phyloP scores from a whole-genome alignment of 495 filamentous ascomycete genomes.

The Wilcoxina mikolae region DNA sequence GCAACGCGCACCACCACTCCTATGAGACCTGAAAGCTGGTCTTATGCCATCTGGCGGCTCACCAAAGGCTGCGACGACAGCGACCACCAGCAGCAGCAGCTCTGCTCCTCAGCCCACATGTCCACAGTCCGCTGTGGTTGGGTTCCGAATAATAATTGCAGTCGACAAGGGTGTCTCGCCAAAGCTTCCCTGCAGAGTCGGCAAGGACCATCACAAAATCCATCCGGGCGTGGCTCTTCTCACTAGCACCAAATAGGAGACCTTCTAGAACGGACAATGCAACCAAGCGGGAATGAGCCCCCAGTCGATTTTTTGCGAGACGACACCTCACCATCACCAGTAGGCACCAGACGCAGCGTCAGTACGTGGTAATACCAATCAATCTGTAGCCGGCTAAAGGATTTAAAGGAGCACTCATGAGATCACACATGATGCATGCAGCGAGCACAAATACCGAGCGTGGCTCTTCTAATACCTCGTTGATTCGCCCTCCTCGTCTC shows the following conservation, averaged over 20 bases:
- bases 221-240: conserved; percentile 12
- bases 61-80: neutral
- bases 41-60: neutral
- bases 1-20: neutral
- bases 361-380: neutral
- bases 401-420: neutral
- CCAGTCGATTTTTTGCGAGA: neutral
- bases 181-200: conserved; percentile 22
- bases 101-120: no score
- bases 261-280: conserved; percentile 19
- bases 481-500: neutral
- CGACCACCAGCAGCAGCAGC: no score
- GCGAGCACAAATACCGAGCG: no score
- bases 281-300: neutral
- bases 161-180: conserved; percentile 23
- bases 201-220: conserved; percentile 23
- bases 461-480: no score
- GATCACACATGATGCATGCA: neutral
- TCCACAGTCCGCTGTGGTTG: conserved; percentile 3
- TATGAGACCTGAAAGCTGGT: no score
- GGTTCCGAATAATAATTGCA: conserved; percentile 8
- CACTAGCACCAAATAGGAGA: conserved; percentile 16
- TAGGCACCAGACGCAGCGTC: neutral
- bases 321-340: conserved; percentile 4
- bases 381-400: neutral